Conservation (phyloP, 192 early-diverging fungal species). For the Jimgerdemannia flammicorona region DNA sequence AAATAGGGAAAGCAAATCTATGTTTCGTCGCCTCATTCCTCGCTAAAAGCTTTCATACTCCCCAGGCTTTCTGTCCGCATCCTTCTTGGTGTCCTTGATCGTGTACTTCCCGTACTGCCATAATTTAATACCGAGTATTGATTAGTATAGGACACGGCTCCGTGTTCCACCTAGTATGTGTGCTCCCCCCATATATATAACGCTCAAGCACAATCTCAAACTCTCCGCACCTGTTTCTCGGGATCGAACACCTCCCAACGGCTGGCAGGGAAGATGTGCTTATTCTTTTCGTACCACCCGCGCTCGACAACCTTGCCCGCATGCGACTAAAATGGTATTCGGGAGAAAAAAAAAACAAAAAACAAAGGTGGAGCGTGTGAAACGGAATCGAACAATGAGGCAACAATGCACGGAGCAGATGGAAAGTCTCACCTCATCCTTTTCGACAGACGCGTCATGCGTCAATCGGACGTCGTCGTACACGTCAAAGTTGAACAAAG, state of each 20-base stretch:
- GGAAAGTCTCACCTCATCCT: constrained; percentile 65
- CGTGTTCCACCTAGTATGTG: background rate
- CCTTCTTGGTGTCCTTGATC: constrained; percentile 53
- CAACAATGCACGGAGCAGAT: too few species aligned
- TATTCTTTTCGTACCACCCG: constrained; percentile 88
- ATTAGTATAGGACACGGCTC: constrained; percentile 1
- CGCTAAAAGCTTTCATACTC: too few species aligned
- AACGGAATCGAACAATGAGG: background rate
- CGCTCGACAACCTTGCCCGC: constrained; percentile 93
- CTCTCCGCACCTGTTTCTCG: constrained; percentile 52
- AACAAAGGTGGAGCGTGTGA: background rate
- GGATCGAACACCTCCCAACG: constrained; percentile 94
- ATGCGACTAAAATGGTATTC: constrained; percentile 56
- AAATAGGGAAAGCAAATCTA: too few species aligned
- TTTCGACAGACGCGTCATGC: constrained; percentile 80
- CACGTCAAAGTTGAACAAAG: constrained; percentile 91
- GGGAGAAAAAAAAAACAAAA: background rate
- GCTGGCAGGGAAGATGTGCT: constrained; percentile 93
- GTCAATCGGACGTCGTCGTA: constrained; percentile 88
- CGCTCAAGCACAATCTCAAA: background rate
- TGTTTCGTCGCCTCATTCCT: too few species aligned
- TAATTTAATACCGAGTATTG: too few species aligned
- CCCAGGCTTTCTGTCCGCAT: background rate
- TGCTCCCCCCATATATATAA: background rate
- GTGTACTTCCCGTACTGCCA: constrained; percentile 57